phyloP scores from a whole-genome alignment of 768 basidiomycete species.

The Russula compacta region DNA sequence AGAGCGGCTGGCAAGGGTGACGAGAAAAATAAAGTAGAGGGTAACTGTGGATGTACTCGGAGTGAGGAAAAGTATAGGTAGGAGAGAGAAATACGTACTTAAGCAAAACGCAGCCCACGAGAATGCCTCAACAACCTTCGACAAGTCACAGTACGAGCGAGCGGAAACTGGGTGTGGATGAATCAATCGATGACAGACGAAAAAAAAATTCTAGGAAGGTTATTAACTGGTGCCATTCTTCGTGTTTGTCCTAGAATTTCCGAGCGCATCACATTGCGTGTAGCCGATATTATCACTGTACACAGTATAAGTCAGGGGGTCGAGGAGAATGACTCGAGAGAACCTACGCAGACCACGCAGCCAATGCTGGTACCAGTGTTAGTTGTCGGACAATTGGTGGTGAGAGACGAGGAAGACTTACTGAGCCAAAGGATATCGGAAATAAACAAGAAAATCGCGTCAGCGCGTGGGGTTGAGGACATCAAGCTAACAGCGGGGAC shows the following conservation, averaged over 20 bases:
- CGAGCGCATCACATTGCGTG: conserved; percentile 17
- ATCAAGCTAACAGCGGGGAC: conserved; percentile 5
- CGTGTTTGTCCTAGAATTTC: conserved; percentile 2
- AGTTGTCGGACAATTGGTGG: neutral
- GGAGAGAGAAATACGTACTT: conserved; percentile 2
- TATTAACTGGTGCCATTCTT: conserved; percentile 17
- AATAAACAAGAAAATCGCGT: conserved; percentile 17
- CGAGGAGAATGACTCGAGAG: neutral
- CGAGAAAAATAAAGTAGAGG: conserved; percentile 15
- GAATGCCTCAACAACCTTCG: conserved; percentile 19
- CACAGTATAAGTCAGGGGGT: neutral
- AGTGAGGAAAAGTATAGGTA: neutral
- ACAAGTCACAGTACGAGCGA: conserved; percentile 19
- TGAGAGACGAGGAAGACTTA: neutral
- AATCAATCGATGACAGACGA: neutral
- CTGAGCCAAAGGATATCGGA: conserved; percentile 19
- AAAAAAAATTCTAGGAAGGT: neutral
- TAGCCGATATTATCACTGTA: conserved; percentile 13
- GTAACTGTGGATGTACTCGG: conserved; percentile 2
- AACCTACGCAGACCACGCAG: conserved; percentile 18
- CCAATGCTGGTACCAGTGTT: conserved; percentile 10
- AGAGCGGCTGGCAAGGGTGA: conserved; percentile 13
- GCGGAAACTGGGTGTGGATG: conserved; percentile 11
- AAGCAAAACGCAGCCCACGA: conserved; percentile 18
- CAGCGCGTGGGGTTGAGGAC: conserved; percentile 12